Evolutionary conservation across 768 basidiomycete species (phyloP).

Genomic region (Kwoniella dejecticola): DNA sequence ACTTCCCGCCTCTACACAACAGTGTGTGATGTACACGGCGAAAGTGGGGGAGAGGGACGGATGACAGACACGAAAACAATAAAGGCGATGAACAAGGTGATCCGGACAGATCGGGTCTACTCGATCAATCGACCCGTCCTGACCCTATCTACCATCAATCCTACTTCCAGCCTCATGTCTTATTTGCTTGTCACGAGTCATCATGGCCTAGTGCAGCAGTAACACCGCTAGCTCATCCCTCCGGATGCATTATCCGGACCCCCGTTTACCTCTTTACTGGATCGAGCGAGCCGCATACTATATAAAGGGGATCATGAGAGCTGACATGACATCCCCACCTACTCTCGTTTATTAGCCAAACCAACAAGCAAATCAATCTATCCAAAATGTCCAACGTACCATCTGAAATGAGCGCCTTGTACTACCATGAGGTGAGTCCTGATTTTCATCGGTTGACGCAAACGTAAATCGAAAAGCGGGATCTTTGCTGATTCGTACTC

Average conservation of each 20-base stretch:
- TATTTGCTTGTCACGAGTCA: too few relatives aligned
- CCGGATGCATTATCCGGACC: too few relatives aligned
- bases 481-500: constrained; percentile 5
- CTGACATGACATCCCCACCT: background rate
- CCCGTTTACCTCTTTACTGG: too few relatives aligned
- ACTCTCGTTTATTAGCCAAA: background rate
- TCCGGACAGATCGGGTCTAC: background rate
- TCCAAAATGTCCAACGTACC: constrained; percentile 34
- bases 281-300: too few relatives aligned
- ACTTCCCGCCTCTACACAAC: background rate
- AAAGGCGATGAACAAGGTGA: too few relatives aligned
- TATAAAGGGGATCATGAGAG: background rate
- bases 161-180: background rate
- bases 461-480: too few relatives aligned
- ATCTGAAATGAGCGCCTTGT: constrained; percentile 68
- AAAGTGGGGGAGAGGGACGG: background rate
- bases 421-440: constrained; percentile 67
- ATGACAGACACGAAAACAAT: too few relatives aligned
- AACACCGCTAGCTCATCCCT: too few relatives aligned
- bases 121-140: too few relatives aligned
- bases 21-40: background rate
- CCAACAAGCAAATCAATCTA: constrained; percentile 9
- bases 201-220: too few relatives aligned
- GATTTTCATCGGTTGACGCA: background rate
- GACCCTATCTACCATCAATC: background rate